Evolutionary conservation across 495 filamentous ascomycete genomes (phyloP), one percentile per base, ranked within the genome.

Genomic region (Platismatia glauca): DNA sequence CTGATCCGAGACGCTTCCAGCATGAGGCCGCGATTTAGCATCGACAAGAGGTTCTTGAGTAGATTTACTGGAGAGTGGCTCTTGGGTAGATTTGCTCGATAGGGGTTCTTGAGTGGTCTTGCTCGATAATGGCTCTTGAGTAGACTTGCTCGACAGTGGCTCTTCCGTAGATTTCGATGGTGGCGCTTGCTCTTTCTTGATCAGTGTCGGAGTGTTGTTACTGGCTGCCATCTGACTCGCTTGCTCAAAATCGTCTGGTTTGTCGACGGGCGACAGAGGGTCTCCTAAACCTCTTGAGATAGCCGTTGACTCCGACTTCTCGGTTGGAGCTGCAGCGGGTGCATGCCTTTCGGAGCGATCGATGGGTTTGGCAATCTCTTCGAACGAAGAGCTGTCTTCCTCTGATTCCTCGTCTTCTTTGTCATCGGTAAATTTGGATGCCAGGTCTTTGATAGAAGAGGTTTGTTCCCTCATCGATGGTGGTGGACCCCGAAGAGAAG

Each of bases 381-480:
- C 88, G 69, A 96, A 96, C 74, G 85, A 88, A 7, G 88, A 91
- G 16, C 82, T 79, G 53, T 90, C 88, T 57, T 86, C 84, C 5
- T 76, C 77, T 12, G 58, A 57, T 2, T 59, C 35, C 16, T 75
- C 75, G 15, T 82, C 82, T 24, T 82, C 84, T 31, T 86, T 84
- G 20, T 88, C 75, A 70, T 95, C 91, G 59, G 89, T 84, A 71
- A 87, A 96, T 74, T 91, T 95, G 70, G 81, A 82, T 1, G 92
- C 91, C 78, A 91, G 84, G 58, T 83, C 83, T 35, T 89, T 84
- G 75, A 97, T 92, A 1, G 90, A 93, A 58, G 79, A 81, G 67
- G 90, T 90, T 77, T 91, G 91, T 63, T 94, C 89, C 64, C 85
- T 85, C 77, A 91, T 84, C 7, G 82, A 86, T 4, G 84, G 84